Evolutionary conservation across 208 protist genomes (phyloP).

Genomic region (Angomonas desouzai): DNA sequence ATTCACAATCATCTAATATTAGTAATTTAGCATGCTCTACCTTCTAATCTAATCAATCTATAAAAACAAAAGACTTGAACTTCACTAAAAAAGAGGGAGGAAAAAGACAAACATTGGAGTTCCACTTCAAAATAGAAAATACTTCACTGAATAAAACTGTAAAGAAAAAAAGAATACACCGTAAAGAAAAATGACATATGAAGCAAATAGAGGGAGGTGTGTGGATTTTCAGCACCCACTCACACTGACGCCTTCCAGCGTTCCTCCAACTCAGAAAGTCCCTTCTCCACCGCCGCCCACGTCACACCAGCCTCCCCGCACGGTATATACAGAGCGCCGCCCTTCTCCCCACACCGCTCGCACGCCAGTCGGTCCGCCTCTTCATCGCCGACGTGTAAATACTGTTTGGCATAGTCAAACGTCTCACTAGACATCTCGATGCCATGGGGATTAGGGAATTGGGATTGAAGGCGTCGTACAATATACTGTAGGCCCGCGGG

Average conservation of each 20-base stretch:
- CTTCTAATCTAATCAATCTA: no score
- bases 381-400: conserved; percentile 4
- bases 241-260: background rate
- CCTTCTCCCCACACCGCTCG: background rate
- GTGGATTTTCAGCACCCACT: background rate
- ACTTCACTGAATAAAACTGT: background rate
- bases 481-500: conserved; percentile 33
- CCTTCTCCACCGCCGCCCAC: conserved; percentile 1
- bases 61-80: no score
- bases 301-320: background rate
- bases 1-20: no score
- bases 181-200: conserved; percentile 2
- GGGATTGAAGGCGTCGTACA: background rate
- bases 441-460: background rate
- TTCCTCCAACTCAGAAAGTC: background rate
- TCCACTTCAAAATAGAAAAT: no score
- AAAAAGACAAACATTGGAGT: no score
- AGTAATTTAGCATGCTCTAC: no score
- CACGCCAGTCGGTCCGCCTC: background rate
- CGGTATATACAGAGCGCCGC: background rate
- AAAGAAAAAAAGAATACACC: conserved; percentile 6
- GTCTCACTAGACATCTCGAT: background rate
- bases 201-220: background rate
- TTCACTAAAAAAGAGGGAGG: no score
- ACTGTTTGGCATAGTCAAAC: conserved; percentile 10